Evolutionary conservation across 192 early-diverging fungal species (phyloP), one percentile per base, ranked within the genome.

Genomic region (Linderina pennispora): DNA sequence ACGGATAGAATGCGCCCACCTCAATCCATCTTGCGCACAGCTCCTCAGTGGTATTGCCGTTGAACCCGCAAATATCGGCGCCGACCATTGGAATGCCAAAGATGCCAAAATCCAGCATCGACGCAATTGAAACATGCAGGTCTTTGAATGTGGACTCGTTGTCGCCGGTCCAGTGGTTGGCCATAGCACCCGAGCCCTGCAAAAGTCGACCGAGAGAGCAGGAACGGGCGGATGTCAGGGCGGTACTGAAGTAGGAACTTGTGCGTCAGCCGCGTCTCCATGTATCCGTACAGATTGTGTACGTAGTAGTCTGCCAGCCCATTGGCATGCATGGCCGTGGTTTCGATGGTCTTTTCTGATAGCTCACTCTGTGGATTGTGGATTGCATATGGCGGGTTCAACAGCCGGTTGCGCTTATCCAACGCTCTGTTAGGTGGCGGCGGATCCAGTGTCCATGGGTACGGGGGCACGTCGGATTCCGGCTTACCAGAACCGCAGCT

Each of bases 41-140:
- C 37, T 84, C 76, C 45, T 83, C 80, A 1, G 75, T 76, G 0
- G 79, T 58, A 20, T 78, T 63, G 3, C 62, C 60, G 15, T 63
- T 68, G 58, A 88, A 88, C 8, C 85, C 85, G 45, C 85, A 82
- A 23, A 88, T 78, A 53, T 88, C 85, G 11, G 85, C 53, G 14
- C 85, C 85, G 2, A 78, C 66, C 61, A 81, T 80, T 0, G 81
- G 82, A 23, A 88, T 80, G 24, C 82, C 84, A 53, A 84, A 85
- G 10, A 86, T 55, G 18, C 83, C 80, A 61, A 88, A 82, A 28
- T 65, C 67, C n/a, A 88, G 60, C 23, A 78, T 50, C 7, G 66
- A 78, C 7, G 82, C 41, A 41, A 86, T 80, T 0, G 82, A 86
- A 17, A 66, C 24, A 23, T 74, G 64, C 46, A 88, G 48, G 47